phyloP scores from a whole-genome alignment of 2,329 filamentous ascomycete genomes.

The Sordariomycetes sp. region DNA sequence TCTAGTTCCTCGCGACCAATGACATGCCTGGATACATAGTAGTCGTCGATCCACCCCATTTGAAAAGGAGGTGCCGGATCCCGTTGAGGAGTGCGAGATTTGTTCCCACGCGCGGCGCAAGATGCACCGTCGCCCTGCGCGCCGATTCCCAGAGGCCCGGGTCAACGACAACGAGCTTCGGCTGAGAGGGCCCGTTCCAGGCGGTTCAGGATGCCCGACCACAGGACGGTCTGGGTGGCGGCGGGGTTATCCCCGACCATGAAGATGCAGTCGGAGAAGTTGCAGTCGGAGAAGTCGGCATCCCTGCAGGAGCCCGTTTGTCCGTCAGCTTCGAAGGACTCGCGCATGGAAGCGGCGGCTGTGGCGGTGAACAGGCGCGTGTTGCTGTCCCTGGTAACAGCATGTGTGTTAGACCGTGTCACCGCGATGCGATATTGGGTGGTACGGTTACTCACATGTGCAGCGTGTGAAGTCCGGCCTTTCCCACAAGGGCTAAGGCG shows the following conservation, averaged over 20 bases:
- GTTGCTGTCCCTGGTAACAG: constrained; percentile 19
- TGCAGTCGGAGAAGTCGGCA: constrained; percentile 21
- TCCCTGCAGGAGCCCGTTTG: constrained; percentile 21
- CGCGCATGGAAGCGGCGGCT: constrained; percentile 21
- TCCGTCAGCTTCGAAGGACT: constrained; percentile 21
- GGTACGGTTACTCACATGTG: constrained; percentile 15
- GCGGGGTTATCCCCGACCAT: constrained; percentile 22
- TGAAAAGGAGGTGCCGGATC: constrained; percentile 20
- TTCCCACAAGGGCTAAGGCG: constrained; percentile 21
- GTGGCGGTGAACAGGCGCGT: constrained; percentile 23
- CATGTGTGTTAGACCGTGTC: background rate
- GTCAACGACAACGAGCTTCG: constrained; percentile 20
- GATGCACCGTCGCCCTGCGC: constrained; percentile 18
- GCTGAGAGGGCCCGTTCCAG: constrained; percentile 18
- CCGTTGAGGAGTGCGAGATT: constrained; percentile 22
- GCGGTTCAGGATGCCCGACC: constrained; percentile 19
- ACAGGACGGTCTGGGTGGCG: constrained; percentile 21
- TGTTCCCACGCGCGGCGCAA: constrained; percentile 19
- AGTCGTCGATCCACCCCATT: constrained; percentile 19
- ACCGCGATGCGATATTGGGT: background rate
- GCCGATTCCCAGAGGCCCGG: constrained; percentile 18
- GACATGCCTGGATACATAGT: constrained; percentile 15
- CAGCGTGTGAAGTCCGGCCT: constrained; percentile 20
- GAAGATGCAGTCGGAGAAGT: constrained; percentile 21
- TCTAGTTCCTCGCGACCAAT: constrained; percentile 14